These are phyloP conservation scores for Piper longum DNA, from an alignment of 164 flowering plant species.

Conservation along the genomic window DNA sequence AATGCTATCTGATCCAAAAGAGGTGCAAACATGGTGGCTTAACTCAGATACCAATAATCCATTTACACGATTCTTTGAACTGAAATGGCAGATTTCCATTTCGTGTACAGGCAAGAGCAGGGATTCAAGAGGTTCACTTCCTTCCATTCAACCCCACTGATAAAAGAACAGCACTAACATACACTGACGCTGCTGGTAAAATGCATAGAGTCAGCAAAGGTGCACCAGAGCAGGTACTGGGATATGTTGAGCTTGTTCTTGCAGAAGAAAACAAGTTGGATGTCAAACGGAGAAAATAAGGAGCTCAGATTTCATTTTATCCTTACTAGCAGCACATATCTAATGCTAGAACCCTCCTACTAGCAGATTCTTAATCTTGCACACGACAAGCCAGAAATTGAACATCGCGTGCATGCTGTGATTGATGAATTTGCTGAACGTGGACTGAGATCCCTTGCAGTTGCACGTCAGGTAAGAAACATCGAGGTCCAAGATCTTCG, in stretches of 20 bases:
- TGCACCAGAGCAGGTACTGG: constrained; percentile 46
- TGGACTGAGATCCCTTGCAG: constrained; percentile 52
- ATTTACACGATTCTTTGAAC: background rate
- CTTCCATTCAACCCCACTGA: constrained; percentile 63
- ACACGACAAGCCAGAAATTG: constrained; percentile 31
- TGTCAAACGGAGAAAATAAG: background rate
- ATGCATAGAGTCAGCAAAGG: constrained; percentile 59
- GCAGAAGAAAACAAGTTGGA: background rate
- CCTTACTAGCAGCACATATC: background rate
- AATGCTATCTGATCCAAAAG: constrained; percentile 52
- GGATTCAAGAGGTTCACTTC: constrained; percentile 51
- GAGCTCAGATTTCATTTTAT: background rate
- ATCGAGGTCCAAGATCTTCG: background rate
- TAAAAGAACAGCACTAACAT: constrained; percentile 56
- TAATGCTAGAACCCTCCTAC: background rate
- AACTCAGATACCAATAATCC: background rate
- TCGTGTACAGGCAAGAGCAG: constrained; percentile 40
- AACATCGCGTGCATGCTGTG: constrained; percentile 28
- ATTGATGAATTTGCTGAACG: constrained; percentile 62
- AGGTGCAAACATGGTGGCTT: constrained; percentile 21
- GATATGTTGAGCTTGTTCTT: background rate
- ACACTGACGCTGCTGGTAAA: constrained; percentile 30
- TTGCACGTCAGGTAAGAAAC: constrained; percentile 43
- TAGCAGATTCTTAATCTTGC: constrained; percentile 41
- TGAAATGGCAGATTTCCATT: background rate